Evolutionary conservation across 2,329 filamentous ascomycete genomes (phyloP), one percentile per base, ranked within the genome.

Genomic region (Penicillium sclerotigenum): DNA sequence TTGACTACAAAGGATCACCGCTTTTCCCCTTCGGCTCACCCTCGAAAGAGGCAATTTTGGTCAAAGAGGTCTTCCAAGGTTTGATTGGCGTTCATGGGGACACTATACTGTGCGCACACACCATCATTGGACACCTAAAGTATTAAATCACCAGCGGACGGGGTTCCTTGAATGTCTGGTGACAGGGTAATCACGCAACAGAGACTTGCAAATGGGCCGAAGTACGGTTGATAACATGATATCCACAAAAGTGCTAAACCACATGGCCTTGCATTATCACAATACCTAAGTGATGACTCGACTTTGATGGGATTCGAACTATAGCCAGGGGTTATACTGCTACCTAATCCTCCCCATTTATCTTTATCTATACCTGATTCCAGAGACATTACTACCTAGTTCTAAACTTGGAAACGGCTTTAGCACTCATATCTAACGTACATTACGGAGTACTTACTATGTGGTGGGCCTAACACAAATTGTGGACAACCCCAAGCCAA

Each of bases 151-250:
- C 31, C 18, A 51, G 47, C 45, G 18, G 33, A 26, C 13, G 5
- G 9, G 14, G 9, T 54, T 54, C 26, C 47, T 37, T 9, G 46
- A 26, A 33, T 14, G 16, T 28, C 46, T 26, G 52, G 33, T 28
- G 20, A 51, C 31, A 18, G 24, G 24, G 16, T 13, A 10, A 54
- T 55, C 52, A 55, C 51, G 47, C 34, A 46, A 46, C 20, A n/a
- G 13, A 41, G 13, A 41, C 20, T 28, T 13, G 24, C 7, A 51
- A 42, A 14, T 49, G 45, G 52, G 18, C 16, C 26, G 37, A 38
- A 38, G 20, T 33, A 33, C 40, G 26, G 24, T 4, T 38, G 9
- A 20, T 26, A 38, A 18, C 43, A 28, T 28, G 22, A n/a, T 46
- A 37, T 24, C 45, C 24, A 43, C 16, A 33, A 43, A 33, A 43